These are phyloP conservation scores for Brettanomyces bruxellensis DNA, from an alignment of 805 yeast genomes.

Conservation along the genomic window DNA sequence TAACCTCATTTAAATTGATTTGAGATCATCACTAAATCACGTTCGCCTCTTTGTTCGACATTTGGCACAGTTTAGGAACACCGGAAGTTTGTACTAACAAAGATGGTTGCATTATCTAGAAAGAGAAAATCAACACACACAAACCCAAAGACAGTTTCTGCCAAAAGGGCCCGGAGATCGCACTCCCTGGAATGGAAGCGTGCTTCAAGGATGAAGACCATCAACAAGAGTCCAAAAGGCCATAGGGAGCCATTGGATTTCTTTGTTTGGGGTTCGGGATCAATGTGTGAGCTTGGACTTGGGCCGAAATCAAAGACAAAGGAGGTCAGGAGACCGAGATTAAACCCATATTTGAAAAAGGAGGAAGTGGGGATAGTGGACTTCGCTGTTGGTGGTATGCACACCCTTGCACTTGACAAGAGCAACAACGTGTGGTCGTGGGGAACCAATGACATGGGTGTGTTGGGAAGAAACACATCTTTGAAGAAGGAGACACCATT, in stretches of 20 bases:
- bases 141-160: conserved; percentile 7
- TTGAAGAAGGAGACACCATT: conserved; percentile 45
- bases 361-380: conserved; percentile 70
- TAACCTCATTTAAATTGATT: no score
- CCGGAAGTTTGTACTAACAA: no score
- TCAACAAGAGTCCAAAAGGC: conserved; percentile 29
- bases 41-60: no score
- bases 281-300: conserved; percentile 96
- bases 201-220: conserved; percentile 39
- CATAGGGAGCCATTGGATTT: conserved; percentile 53
- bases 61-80: no score
- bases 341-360: conserved; percentile 64
- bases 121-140: not conserved
- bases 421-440: conserved; percentile 88
- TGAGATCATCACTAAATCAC: no score
- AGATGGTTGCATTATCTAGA: not conserved
- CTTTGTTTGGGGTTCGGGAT: conserved; percentile 93
- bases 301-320: conserved; percentile 90
- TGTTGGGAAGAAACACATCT: conserved; percentile 80
- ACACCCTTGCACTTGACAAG: conserved; percentile 71
- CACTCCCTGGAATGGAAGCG: conserved; percentile 36
- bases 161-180: conserved; percentile 25
- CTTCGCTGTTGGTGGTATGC: conserved; percentile 95
- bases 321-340: conserved; percentile 92
- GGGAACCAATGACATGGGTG: conserved; percentile 95